phyloP scores from a whole-genome alignment of 495 filamentous ascomycete species.

The Tuber magnatum region DNA sequence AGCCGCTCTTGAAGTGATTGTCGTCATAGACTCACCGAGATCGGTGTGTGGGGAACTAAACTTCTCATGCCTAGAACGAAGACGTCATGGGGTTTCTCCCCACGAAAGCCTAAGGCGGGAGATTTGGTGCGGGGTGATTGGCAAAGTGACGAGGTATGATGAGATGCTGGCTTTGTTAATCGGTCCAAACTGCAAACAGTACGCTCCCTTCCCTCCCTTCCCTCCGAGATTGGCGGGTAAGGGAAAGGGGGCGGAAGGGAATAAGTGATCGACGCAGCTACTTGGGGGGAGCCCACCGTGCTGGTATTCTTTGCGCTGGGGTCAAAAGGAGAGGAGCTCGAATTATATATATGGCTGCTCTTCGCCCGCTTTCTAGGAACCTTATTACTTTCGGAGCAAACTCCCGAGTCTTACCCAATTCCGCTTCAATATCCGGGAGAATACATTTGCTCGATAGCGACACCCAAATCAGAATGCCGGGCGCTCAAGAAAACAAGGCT shows the following conservation, averaged over 20 bases:
- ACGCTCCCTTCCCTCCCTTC: background rate
- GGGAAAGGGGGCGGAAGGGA: background rate
- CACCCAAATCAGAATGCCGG: constrained; percentile 20
- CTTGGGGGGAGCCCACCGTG: background rate
- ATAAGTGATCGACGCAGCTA: constrained; percentile 2
- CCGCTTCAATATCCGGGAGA: background rate
- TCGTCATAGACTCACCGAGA: background rate
- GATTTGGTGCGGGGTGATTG: background rate
- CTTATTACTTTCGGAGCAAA: background rate
- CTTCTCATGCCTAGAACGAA: background rate
- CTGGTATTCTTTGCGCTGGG: background rate
- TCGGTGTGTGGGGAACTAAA: background rate
- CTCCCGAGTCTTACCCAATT: constrained; percentile 8
- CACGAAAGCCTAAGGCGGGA: background rate
- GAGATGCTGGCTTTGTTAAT: constrained; percentile 21
- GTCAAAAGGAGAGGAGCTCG: background rate
- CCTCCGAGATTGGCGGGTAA: background rate
- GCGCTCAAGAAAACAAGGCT: constrained; percentile 19
- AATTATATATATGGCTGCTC: constrained; percentile 21
- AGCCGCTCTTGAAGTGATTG: background rate
- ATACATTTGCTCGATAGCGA: background rate
- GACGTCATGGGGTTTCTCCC: background rate
- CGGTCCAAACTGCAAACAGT: background rate
- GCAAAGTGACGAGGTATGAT: constrained; percentile 15
- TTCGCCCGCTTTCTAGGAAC: background rate